Conservation (phyloP, 1,284 basidiomycete species). For the Sporisorium scitamineum region DNA sequence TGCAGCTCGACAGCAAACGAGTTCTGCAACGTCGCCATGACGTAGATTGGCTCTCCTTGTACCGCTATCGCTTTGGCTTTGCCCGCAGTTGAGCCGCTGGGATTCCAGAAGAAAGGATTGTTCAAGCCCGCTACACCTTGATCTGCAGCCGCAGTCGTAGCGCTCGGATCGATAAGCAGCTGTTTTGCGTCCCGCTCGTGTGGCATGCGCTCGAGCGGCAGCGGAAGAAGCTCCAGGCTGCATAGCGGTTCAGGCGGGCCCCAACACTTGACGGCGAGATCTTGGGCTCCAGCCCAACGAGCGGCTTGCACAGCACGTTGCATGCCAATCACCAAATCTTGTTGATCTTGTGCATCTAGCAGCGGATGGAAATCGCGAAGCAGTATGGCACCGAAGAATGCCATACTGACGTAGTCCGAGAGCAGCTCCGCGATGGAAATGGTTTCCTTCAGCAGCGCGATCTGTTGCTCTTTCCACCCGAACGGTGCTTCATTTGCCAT, state of each 20-base stretch:
- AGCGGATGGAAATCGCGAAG: slow-evolving; percentile 46
- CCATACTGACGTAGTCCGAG: slow-evolving; percentile 76
- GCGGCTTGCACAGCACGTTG: slow-evolving; percentile 63
- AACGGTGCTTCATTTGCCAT: slow-evolving; percentile 70
- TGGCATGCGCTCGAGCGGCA: slow-evolving; percentile 79
- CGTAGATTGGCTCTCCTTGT: slow-evolving; percentile 83
- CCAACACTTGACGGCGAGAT: slow-evolving; percentile 67
- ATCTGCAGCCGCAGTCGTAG: slow-evolving; percentile 3
- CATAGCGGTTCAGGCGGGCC: slow-evolving; percentile 76
- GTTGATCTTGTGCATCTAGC: slow-evolving; percentile 59
- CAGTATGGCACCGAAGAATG: slow-evolving; percentile 50
- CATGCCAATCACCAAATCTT: slow-evolving; percentile 57
- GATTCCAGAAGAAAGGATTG: slow-evolving; percentile 57
- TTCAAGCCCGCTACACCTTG: slow-evolving; percentile 34
- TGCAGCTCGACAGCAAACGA: slow-evolving; percentile 91
- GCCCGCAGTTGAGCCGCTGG: slow-evolving; percentile 2
- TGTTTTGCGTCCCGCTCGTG: slow-evolving; percentile 75
- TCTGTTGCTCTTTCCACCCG: slow-evolving; percentile 93
- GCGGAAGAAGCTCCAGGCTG: slow-evolving; percentile 81
- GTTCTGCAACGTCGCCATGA: slow-evolving; percentile 87
- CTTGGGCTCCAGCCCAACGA: slow-evolving; percentile 50
- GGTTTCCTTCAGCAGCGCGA: slow-evolving; percentile 89
- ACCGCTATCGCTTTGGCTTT: slow-evolving; percentile 77
- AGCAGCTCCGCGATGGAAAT: slow-evolving; percentile 88
- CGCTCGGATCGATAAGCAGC: background rate